Evolutionary conservation across 1,284 basidiomycete genomes (phyloP).

Genomic region (Cutaneotrichosporon daszewskae): DNA sequence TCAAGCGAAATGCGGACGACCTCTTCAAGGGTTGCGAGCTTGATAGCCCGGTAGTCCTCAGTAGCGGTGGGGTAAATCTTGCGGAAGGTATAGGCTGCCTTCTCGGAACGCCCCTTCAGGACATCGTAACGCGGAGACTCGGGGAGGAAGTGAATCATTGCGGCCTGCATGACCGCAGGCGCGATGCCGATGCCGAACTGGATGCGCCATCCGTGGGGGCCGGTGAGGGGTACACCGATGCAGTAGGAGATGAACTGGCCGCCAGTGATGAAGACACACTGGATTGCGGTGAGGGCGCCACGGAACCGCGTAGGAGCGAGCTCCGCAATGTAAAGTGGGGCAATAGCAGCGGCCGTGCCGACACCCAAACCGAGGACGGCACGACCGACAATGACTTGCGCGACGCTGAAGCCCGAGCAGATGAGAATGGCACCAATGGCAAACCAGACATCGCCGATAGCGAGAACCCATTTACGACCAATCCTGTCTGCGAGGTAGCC

Average conservation of each 20-base stretch:
- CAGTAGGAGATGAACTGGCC: conserved; percentile 46
- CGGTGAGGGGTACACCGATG: conserved; percentile 43
- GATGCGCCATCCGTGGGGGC: conserved; percentile 19
- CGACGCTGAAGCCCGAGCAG: conserved; percentile 37
- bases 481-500: conserved; percentile 41
- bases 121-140: conserved; percentile 45
- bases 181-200: conserved; percentile 45
- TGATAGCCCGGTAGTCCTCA: conserved; percentile 38
- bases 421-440: conserved; percentile 51
- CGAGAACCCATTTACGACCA: conserved; percentile 55
- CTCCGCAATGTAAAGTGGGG: conserved; percentile 47
- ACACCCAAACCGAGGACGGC: conserved; percentile 46
- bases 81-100: conserved; percentile 30
- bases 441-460: conserved; percentile 65
- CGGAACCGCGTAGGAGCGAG: conserved; percentile 44
- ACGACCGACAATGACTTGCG: conserved; percentile 43
- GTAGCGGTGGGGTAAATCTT: conserved; percentile 32
- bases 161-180: conserved; percentile 37
- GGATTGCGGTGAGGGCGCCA: conserved; percentile 45
- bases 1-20: conserved; percentile 28
- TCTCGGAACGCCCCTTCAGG: conserved; percentile 27
- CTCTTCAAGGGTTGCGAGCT: conserved; percentile 40
- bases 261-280: conserved; percentile 43
- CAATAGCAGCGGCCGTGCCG: conserved; percentile 42
- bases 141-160: conserved; percentile 34